Evolutionary conservation across 371 early-diverging fungal species (phyloP), one percentile per base, ranked within the genome.

Genomic region (Rhizopus delemar): DNA sequence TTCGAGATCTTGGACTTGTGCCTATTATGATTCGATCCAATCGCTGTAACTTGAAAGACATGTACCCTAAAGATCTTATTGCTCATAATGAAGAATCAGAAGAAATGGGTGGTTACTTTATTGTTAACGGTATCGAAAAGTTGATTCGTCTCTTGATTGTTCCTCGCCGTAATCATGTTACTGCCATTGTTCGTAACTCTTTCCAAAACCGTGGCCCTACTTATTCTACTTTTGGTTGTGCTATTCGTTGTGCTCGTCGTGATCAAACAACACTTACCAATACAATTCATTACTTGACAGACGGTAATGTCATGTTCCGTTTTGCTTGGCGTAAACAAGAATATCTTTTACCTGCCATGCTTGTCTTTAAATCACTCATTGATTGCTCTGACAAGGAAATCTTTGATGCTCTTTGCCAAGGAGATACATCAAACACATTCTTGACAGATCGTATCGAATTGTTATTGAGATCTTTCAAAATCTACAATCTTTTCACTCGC

Each of bases 41-140:
- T 68, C 85, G 87, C 31, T 97, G 97, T 74, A 89, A 97, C 62
- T 73, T 97, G 55, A 65, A 91, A 34, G 82, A 83, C 9, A 81
- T 93, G 71, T 86, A 80, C n/a, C 89, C 98, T 11, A 81, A 82
- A 45, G 87, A 95, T 35, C 81, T 95, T 35, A 77, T 96, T 49
- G 73, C 76, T 39, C 85, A 84, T 48, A 88, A 92, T 53, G 99
- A 99, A 78, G 99, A 99, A 63, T 77, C 93, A 7, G 93, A 92
- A 60, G 99, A 98, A 66, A 87, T 94, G 83, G 99, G 99, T 62
- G 99, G 99, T 55, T 99, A 97, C 78, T 99, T 99, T 68, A 84
- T 99, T 64, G 84, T 95, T 33, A 98, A 99, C 79, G 99, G 99
- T 62, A 94, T 94, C 65, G 99, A 99, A 67, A 94, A 94, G 66